phyloP scores from a whole-genome alignment of 352 stramenopile species.

The Pythium brachiatum region DNA sequence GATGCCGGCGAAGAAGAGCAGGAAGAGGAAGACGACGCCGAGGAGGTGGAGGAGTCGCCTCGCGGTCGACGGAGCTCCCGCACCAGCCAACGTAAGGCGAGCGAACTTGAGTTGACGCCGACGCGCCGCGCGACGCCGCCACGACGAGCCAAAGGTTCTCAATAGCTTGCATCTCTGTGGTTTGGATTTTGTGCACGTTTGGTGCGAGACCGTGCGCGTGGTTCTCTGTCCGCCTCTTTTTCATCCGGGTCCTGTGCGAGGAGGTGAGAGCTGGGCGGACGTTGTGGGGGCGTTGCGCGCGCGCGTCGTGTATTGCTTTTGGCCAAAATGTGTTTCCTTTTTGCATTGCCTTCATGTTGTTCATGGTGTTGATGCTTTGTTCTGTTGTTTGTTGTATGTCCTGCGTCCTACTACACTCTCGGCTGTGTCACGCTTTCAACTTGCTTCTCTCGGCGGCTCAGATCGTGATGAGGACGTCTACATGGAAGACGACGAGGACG shows the following conservation, averaged over 20 bases:
- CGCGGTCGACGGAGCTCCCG: constrained; percentile 23
- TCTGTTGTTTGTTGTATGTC: constrained; percentile 22
- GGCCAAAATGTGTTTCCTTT: constrained; percentile 22
- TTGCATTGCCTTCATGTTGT: constrained; percentile 2
- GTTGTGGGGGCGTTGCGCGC: neutral
- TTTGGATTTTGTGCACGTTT: constrained; percentile 18
- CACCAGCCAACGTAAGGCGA: constrained; percentile 20
- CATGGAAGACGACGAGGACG: constrained; percentile 1
- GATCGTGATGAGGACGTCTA: neutral
- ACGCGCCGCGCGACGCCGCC: constrained; percentile 21
- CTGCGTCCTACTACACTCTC: neutral
- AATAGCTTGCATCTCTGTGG: constrained; percentile 20
- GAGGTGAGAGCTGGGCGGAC: neutral
- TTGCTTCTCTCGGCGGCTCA: neutral
- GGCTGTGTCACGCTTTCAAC: neutral
- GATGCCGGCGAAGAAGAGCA: constrained; percentile 18
- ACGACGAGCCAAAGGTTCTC: constrained; percentile 30
- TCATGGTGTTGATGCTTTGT: constrained; percentile 23
- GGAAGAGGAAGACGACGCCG: constrained; percentile 18
- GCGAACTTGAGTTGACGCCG: constrained; percentile 6
- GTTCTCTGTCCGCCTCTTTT: neutral
- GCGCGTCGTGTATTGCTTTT: constrained; percentile 9
- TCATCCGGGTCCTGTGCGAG: neutral
- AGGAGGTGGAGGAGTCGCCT: constrained; percentile 23
- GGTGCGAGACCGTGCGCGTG: neutral